A percentile compares a stretch with the other conserved stretches of the same genome.
Evolutionary conservation across 306 rosid genomes (phyloP).

Genomic region (Ochetophila trinervis): DNA sequence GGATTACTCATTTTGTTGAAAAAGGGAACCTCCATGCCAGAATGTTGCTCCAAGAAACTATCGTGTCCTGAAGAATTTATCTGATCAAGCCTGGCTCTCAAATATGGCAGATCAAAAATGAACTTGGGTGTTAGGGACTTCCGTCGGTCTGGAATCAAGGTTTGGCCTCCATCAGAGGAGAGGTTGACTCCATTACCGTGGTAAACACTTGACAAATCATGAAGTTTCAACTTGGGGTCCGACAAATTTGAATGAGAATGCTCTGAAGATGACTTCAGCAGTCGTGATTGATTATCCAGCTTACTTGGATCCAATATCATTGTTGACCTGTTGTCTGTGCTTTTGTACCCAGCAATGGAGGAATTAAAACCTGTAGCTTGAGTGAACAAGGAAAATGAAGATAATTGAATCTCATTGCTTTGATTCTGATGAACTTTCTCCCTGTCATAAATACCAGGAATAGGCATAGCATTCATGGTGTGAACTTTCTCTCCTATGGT

Average conservation of each 20-base stretch:
- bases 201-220: constrained; percentile 15
- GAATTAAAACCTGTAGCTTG: constrained; percentile 13
- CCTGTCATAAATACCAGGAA: constrained; percentile 4
- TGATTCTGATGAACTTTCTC: constrained; percentile 13
- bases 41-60: constrained; percentile 10
- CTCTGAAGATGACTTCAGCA: constrained; percentile 11
- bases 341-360: constrained; percentile 19
- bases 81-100: constrained; percentile 41
- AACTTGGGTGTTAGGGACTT: constrained; percentile 24
- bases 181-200: constrained; percentile 8
- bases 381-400: constrained; percentile 13
- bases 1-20: constrained; percentile 6
- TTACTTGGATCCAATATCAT: constrained; percentile 20
- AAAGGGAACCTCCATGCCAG: constrained; percentile 9
- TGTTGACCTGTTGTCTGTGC: constrained; percentile 10
- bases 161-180: constrained; percentile 17
- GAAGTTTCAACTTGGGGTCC: constrained; percentile 13
- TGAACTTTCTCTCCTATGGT: constrained; percentile 10
- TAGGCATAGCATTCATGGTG: constrained; percentile 6
- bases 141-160: constrained; percentile 17
- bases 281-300: constrained; percentile 7
- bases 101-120: constrained; percentile 39
- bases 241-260: constrained; percentile 8
- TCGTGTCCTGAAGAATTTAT: constrained; percentile 26
- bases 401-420: constrained; percentile 6